These are phyloP conservation scores for Penicillium canariense DNA, from an alignment of 495 filamentous ascomycete genomes.

Conservation along the genomic window DNA sequence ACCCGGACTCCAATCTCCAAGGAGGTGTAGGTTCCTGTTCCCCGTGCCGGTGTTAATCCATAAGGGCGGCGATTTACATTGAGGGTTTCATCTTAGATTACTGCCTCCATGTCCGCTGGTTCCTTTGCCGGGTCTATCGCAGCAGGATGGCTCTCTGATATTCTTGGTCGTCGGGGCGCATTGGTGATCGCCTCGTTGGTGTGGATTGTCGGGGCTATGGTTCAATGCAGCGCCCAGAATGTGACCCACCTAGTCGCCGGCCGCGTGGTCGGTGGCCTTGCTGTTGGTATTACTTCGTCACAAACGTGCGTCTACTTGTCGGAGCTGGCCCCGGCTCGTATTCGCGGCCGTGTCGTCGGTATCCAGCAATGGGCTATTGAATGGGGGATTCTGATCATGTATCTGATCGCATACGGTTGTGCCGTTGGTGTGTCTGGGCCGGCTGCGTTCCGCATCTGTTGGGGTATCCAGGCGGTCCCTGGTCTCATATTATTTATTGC, in stretches of 20 bases:
- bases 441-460: constrained; percentile 68
- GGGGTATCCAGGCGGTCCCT: constrained; percentile 71
- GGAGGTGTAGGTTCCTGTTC: constrained; percentile 43
- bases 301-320: constrained; percentile 82
- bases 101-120: constrained; percentile 61
- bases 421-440: constrained; percentile 48
- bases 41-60: background rate
- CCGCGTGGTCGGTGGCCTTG: constrained; percentile 68
- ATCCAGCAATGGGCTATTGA: constrained; percentile 78
- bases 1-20: constrained; percentile 61
- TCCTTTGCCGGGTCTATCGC: constrained; percentile 62
- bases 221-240: constrained; percentile 62
- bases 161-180: constrained; percentile 60
- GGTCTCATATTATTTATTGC: constrained; percentile 60
- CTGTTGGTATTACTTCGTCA: constrained; percentile 72
- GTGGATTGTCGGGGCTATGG: constrained; percentile 68
- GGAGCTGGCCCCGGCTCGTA: constrained; percentile 65
- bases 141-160: constrained; percentile 66
- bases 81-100: constrained; percentile 27
- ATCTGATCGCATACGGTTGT: constrained; percentile 60
- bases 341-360: constrained; percentile 66
- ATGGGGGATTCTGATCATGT: constrained; percentile 66
- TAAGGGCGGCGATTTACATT: background rate
- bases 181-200: constrained; percentile 65
- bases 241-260: constrained; percentile 66